Evolutionary conservation across 495 filamentous ascomycete species (phyloP), one percentile per base, ranked within the genome.

Genomic region (Pyrenula aspistea): DNA sequence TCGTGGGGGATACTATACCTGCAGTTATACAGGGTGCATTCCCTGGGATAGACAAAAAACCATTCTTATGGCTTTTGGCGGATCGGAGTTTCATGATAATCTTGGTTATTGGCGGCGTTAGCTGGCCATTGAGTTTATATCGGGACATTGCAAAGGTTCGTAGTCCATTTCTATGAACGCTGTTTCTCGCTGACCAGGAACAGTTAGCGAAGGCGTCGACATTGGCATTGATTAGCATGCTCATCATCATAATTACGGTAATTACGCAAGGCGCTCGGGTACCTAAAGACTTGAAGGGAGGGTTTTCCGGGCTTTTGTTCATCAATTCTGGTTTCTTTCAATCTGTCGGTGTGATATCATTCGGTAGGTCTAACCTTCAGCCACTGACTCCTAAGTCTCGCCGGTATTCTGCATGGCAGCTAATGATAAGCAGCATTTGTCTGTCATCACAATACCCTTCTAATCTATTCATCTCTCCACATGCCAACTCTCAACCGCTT

Each of bases 341-440:
- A 68, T 92, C 93, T 15, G 87, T 97, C 60, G 93, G 94, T 21
- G 92, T 97, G 47, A 98, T 98, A 61, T 96, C 92, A 2, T 98
- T 98, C 73, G 89, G 87, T 91, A 77, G 50, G 81, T 56, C 19
- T 47, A 22, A 36, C 22, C 2, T 12, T 47, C 55, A 20, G 49
- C 19, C 15, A 12, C 49, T 24, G 19, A 21, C 25, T 31, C 21
- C 36, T 54, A 57, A 25, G 3, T 36, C 22, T 10, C 54, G 10
- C n/a, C 20, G 20, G 22, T 54, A 59, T 19, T 22, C 60, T 42
- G 8, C 49, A 60, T 53, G 10, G 1, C 47, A 62, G 62, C 70
- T 81, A 67, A 76, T 54, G 24, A 50, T 57, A 51, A 59, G 15
- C 61, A 91, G 88, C 89, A 55, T 94, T 95, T 62, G 89, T 95